phyloP scores from a whole-genome alignment of 345 rosid genomes.

The Citrus sp. region DNA sequence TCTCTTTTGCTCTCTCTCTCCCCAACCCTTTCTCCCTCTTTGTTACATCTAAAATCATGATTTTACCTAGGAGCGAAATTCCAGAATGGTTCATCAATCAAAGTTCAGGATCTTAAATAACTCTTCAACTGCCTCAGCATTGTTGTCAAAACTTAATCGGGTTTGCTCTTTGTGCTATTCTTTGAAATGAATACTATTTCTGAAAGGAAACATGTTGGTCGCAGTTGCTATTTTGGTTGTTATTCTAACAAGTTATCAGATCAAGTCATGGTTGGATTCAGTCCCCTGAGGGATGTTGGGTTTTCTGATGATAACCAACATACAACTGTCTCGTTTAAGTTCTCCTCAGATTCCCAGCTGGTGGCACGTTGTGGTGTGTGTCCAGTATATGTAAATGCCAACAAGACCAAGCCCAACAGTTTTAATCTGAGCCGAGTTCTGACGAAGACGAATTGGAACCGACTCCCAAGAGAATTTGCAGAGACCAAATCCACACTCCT shows the following conservation, averaged over 20 bases:
- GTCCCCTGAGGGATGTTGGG: too few species aligned
- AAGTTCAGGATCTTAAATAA: neutral
- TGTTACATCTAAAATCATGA: neutral
- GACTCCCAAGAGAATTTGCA: too few species aligned
- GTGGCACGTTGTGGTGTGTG: neutral
- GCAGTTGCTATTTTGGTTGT: too few species aligned
- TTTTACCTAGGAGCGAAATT: constrained; percentile 2
- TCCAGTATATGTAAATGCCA: neutral
- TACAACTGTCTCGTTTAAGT: neutral
- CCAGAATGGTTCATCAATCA: neutral
- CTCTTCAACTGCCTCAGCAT: neutral
- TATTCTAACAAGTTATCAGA: neutral
- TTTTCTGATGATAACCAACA: too few species aligned
- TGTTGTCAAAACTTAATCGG: neutral
- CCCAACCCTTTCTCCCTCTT: too few species aligned
- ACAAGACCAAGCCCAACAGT: neutral
- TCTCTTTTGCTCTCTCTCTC: neutral
- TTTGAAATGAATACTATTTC: neutral
- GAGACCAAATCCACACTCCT: too few species aligned
- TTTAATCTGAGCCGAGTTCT: too few species aligned
- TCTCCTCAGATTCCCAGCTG: neutral
- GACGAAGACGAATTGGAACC: too few species aligned
- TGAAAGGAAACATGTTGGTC: neutral
- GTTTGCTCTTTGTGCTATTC: neutral
- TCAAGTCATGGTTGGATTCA: neutral